phyloP scores from a whole-genome alignment of 2,329 filamentous ascomycete genomes.

The Diplodia seriata region DNA sequence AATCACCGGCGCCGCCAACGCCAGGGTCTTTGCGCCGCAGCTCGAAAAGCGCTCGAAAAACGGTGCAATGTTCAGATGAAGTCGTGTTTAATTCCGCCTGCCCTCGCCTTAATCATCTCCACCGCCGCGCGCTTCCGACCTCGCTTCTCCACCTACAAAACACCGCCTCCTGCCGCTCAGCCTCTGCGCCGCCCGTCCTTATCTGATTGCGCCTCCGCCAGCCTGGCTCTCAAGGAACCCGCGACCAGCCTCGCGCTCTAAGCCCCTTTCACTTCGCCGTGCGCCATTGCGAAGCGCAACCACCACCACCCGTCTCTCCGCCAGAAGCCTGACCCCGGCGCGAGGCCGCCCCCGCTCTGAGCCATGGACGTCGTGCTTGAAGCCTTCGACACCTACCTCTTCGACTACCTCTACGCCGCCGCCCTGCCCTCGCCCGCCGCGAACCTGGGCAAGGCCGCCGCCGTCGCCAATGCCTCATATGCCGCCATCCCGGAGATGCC shows the following conservation, averaged over 20 bases:
- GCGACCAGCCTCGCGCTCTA: conserved; percentile 1
- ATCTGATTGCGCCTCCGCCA: conserved; percentile 7
- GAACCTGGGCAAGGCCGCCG: conserved; percentile 32
- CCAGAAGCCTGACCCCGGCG: background rate
- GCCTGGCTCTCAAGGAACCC: background rate
- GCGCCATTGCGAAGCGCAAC: background rate
- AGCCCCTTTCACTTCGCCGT: conserved; percentile 8
- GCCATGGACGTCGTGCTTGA: conserved; percentile 94
- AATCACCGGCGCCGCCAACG: background rate
- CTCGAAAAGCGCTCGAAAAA: background rate
- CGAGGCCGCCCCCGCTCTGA: conserved; percentile 35
- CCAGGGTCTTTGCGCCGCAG: background rate
- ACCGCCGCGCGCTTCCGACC: conserved; percentile 8
- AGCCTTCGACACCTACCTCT: conserved; percentile 78
- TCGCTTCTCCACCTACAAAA: conserved; percentile 28
- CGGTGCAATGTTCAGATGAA: background rate
- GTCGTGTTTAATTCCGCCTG: background rate
- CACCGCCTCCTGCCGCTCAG: conserved; percentile 16
- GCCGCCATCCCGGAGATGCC: conserved; percentile 51
- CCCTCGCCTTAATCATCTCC: background rate
- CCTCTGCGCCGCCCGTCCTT: conserved; percentile 3
- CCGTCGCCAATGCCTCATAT: conserved; percentile 63
- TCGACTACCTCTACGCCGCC: conserved; percentile 79
- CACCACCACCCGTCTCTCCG: background rate
- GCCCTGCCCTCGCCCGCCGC: conserved; percentile 67